These are phyloP conservation scores for Salinomyces thailandicus DNA, from an alignment of 2,329 filamentous ascomycete genomes.

Conservation along the genomic window DNA sequence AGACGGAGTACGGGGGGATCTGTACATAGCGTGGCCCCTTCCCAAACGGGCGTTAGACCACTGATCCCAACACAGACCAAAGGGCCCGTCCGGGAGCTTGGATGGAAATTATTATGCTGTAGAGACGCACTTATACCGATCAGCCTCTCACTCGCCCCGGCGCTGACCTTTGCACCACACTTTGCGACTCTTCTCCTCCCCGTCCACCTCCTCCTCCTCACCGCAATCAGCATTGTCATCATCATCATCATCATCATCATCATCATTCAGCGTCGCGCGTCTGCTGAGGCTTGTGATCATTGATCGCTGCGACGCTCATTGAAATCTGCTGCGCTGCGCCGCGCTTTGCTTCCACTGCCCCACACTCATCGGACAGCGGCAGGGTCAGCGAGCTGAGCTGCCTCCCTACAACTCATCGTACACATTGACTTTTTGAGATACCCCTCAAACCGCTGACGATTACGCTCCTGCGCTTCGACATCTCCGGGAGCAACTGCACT, in stretches of 20 bases:
- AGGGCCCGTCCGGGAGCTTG: not conserved
- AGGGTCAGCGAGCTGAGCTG: not conserved
- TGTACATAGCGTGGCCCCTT: not conserved
- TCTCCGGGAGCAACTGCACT: too few relatives aligned
- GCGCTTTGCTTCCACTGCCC: not conserved
- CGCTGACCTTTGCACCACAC: not conserved
- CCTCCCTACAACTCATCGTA: not conserved
- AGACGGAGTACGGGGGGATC: not conserved
- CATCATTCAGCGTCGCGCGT: not conserved
- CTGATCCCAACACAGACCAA: slow-evolving; percentile 1
- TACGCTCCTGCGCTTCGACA: slow-evolving; percentile 1
- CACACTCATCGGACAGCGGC: not conserved
- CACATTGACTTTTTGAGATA: not conserved
- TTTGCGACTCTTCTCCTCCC: not conserved
- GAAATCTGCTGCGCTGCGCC: not conserved
- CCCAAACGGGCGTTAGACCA: not conserved
- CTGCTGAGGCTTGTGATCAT: not conserved
- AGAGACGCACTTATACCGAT: not conserved
- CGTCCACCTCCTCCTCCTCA: not conserved
- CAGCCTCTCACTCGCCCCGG: not conserved
- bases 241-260: not conserved
- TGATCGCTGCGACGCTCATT: not conserved
- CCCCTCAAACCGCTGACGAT: slow-evolving; percentile 1
- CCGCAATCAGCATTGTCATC: too few relatives aligned
- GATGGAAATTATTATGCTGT: slow-evolving; percentile 1